Conservation (phyloP, 345 rosid species). For the Kernera saxatilis region DNA sequence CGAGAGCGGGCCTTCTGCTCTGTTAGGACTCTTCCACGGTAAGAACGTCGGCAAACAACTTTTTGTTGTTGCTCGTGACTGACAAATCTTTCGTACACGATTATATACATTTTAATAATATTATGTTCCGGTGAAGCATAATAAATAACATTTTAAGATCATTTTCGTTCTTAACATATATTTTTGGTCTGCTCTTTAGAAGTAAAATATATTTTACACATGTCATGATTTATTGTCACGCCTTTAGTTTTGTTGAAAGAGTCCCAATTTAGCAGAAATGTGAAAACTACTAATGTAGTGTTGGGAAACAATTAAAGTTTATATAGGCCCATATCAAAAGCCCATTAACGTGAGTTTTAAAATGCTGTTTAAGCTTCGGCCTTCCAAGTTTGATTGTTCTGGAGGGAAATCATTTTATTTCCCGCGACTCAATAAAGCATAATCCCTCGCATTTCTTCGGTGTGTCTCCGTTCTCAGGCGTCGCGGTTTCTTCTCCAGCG, state of each 20-base stretch:
- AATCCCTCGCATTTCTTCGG: not conserved
- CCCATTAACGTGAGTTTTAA: not conserved
- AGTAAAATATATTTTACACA: too few species aligned
- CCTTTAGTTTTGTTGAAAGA: too few species aligned
- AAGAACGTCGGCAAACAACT: constrained; percentile 23
- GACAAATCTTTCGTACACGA: too few species aligned
- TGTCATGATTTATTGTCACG: too few species aligned
- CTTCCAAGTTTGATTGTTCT: not conserved
- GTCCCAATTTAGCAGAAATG: too few species aligned
- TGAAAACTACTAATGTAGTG: not conserved
- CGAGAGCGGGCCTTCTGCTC: constrained; percentile 29
- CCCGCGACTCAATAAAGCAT: constrained; percentile 19
- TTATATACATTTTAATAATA: too few species aligned
- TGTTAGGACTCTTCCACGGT: constrained; percentile 20
- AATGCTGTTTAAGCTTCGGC: not conserved
- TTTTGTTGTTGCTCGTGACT: constrained; percentile 17
- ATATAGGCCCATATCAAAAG: not conserved
- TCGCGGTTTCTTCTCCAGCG: constrained; percentile 1
- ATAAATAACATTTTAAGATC: too few species aligned
- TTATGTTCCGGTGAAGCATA: too few species aligned
- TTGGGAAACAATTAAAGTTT: not conserved
- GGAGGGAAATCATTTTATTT: constrained; percentile 24
- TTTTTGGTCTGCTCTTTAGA: too few species aligned
- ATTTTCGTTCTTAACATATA: too few species aligned
- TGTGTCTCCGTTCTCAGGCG: not conserved